Conservation (phyloP, 2,329 filamentous ascomycete species). For the Cladosporium sp. region DNA sequence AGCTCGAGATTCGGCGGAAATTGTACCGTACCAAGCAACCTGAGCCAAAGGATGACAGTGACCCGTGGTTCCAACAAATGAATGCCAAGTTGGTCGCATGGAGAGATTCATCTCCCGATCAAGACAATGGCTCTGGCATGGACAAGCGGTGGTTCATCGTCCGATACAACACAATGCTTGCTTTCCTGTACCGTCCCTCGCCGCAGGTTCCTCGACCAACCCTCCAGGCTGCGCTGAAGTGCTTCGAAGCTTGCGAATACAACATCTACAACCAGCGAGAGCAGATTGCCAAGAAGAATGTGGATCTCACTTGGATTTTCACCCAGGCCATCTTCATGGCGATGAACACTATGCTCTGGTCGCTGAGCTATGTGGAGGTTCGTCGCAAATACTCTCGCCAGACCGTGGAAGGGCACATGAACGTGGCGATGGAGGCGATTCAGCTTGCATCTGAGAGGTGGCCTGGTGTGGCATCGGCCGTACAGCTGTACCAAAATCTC, state of each 20-base stretch:
- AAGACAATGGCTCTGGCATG: slow-evolving; percentile 64
- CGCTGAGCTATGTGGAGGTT: slow-evolving; percentile 80
- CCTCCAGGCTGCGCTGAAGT: slow-evolving; percentile 69
- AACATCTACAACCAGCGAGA: slow-evolving; percentile 78
- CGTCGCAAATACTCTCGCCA: slow-evolving; percentile 67
- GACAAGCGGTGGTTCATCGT: slow-evolving; percentile 63
- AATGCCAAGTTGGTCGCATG: slow-evolving; percentile 73
- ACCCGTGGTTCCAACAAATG: slow-evolving; percentile 85
- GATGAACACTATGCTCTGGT: slow-evolving; percentile 88
- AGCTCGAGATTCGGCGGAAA: slow-evolving; percentile 80
- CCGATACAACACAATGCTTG: slow-evolving; percentile 80
- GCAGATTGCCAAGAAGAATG: slow-evolving; percentile 69
- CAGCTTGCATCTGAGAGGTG: slow-evolving; percentile 78
- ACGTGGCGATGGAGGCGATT: slow-evolving; percentile 73
- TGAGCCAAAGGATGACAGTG: slow-evolving; percentile 71
- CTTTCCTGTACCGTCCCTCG: slow-evolving; percentile 84
- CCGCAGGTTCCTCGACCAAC: slow-evolving; percentile 89
- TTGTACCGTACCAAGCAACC: slow-evolving; percentile 80
- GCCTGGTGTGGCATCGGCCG: slow-evolving; percentile 83
- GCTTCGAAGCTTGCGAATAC: slow-evolving; percentile 76
- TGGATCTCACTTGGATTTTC: slow-evolving; percentile 93
- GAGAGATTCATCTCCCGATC: slow-evolving; percentile 71
- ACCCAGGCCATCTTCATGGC: slow-evolving; percentile 86
- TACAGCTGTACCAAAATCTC: slow-evolving; percentile 81
- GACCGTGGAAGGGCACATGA: slow-evolving; percentile 71